Percentiles rank a stretch among this genome's conserved stretches.
Evolutionary conservation across 176 grass and related monocot species (phyloP).

Genomic region (Zea luxurians): DNA sequence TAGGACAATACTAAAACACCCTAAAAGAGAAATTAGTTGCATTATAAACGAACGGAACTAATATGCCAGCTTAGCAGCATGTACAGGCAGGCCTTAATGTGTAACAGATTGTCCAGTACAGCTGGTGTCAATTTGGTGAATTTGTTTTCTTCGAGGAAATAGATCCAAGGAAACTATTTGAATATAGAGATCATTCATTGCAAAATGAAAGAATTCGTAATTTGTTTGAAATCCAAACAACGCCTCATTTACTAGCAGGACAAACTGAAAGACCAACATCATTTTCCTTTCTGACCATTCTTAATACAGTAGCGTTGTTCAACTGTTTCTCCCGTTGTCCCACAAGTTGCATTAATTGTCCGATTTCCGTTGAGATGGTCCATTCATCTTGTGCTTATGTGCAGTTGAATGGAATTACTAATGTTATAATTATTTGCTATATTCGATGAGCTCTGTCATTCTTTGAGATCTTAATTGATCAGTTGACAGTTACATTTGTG

Average conservation of each 20-base stretch:
- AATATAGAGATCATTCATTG: not conserved
- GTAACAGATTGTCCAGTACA: not conserved
- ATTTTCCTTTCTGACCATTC: not conserved
- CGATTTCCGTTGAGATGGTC: not conserved
- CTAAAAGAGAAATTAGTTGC: not conserved
- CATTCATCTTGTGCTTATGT: not conserved
- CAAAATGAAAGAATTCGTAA: too few species aligned
- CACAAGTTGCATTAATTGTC: not conserved
- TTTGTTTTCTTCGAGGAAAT: not conserved
- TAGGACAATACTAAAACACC: not conserved
- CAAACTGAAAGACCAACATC: not conserved
- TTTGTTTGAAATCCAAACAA: too few species aligned
- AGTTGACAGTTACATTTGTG: not conserved
- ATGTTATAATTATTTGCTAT: constrained; percentile 1
- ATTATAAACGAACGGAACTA: not conserved
- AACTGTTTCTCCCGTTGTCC: not conserved
- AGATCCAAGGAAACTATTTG: not conserved
- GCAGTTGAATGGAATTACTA: not conserved
- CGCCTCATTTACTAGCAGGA: not conserved
- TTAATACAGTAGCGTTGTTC: not conserved
- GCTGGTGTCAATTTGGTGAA: not conserved
- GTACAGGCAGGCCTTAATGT: not conserved
- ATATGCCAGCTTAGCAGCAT: constrained; percentile 20
- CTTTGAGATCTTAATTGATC: not conserved
- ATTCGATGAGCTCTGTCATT: not conserved